Base-by-base conservation (phyloP, 2,329 filamentous ascomycete species). In the Cephalotrichum gorgonifer region DNA sequence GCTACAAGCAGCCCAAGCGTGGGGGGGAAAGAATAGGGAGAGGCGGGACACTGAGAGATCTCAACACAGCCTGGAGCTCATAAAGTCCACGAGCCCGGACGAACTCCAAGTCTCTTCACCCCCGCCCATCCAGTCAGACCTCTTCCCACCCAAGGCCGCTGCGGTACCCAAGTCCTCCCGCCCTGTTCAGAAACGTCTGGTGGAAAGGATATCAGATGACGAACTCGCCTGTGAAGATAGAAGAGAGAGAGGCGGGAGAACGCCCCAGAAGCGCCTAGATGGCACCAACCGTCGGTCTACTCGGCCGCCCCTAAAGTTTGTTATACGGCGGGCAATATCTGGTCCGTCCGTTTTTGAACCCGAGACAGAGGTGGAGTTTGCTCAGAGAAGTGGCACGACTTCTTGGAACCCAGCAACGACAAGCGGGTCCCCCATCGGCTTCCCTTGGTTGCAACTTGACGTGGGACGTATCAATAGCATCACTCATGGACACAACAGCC, bases 181-280 rank as follows among this genome's bases (percentile, higher is more conserved):
- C 6, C 35, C 35, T 39, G n/a, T 11, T 20, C 35, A 39, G 35
- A 11, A 4, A 12, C 30, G 30, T n/a, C 7, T 8, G 15, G 25
- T 20, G 8, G 38, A 48, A n/a, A 38, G 41, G 15, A 47, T 48
- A 17, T 48, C 46, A 11, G 46, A 48, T 3, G 46, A 48, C 27
- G 46, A 48, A 25, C 46, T 48, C 14, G 46, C 46, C 35, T 9
- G 17, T 35, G 23, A 46, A 4, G 20, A 26, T 15, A 14, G n/a
- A 17, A 23, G 11, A 23, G 11, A 28, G 43, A 17, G 22, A n/a
- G 26, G 14, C 20, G 17, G 27, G 17, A n/a, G 9, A 45, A 12
- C 12, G 26, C 26, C 11, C 22, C 20, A 23, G 27, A 14, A n/a
- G 43, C 22, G 9, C 14, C 14, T 30, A 8, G 25, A n/a, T 17